Evolutionary conservation across 768 basidiomycete species (phyloP).

Genomic region (Cystobasidium ongulense): DNA sequence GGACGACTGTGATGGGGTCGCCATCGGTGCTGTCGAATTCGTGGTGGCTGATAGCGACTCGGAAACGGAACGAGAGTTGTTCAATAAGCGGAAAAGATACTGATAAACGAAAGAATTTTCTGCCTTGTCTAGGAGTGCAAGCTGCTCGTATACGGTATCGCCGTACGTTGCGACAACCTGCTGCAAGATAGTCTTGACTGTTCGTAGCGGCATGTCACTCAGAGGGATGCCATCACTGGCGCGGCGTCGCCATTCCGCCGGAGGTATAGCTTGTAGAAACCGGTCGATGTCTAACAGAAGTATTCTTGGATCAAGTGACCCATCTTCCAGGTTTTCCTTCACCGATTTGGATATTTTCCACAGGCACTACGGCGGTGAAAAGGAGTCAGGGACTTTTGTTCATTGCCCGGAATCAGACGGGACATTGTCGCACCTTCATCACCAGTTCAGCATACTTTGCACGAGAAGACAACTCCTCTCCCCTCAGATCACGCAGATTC

Average conservation of each 20-base stretch:
- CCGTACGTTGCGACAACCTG: slow-evolving; percentile 88
- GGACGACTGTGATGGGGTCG: neutral
- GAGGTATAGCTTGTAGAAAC: slow-evolving; percentile 84
- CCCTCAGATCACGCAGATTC: slow-evolving; percentile 64
- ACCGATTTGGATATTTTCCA: slow-evolving; percentile 96
- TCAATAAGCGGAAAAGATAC: slow-evolving; percentile 84
- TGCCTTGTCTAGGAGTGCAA: slow-evolving; percentile 88
- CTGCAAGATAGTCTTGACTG: slow-evolving; percentile 96
- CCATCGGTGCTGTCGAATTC: no score
- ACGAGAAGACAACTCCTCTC: slow-evolving; percentile 81
- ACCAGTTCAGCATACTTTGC: slow-evolving; percentile 46
- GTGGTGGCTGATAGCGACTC: no score
- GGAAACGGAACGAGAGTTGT: slow-evolving; percentile 44
- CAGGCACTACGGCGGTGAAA: slow-evolving; percentile 68
- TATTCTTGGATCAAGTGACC: slow-evolving; percentile 72
- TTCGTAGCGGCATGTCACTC: slow-evolving; percentile 94
- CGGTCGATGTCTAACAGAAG: slow-evolving; percentile 86
- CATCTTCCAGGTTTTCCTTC: slow-evolving; percentile 76
- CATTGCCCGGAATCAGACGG: neutral
- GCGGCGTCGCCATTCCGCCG: slow-evolving; percentile 89
- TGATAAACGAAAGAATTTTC: slow-evolving; percentile 95
- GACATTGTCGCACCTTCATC: slow-evolving; percentile 38
- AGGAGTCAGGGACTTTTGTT: neutral
- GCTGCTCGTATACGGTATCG: slow-evolving; percentile 80
- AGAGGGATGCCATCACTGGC: slow-evolving; percentile 85